Percentiles rank a stretch among this genome's conserved stretches.
phyloP scores from a whole-genome alignment of 768 basidiomycete species.

The Lentinula aciculospora region DNA sequence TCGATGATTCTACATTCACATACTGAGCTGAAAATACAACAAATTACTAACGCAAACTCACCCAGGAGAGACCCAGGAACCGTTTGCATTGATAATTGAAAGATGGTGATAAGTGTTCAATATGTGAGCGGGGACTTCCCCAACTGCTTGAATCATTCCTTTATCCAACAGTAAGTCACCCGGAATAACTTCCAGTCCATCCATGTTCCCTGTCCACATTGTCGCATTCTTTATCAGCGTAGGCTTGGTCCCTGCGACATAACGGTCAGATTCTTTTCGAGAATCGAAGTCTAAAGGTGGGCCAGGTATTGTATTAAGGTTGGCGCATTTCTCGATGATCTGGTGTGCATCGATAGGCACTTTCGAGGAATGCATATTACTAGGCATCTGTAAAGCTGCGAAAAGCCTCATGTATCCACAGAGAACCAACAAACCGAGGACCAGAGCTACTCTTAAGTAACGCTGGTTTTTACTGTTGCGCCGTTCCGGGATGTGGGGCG shows the following conservation, averaged over 20 bases:
- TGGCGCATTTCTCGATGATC: conserved; percentile 47
- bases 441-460: conserved; percentile 17
- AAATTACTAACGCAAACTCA: conserved; percentile 23
- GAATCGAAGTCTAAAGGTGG: conserved; percentile 36
- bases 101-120: conserved; percentile 13
- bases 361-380: background rate
- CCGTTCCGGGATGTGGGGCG: background rate
- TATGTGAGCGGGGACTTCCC: conserved; percentile 31
- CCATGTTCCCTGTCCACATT: conserved; percentile 51
- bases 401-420: conserved; percentile 1
- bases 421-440: background rate
- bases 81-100: conserved; percentile 43
- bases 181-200: conserved; percentile 49
- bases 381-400: background rate
- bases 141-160: conserved; percentile 50
- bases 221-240: conserved; percentile 70
- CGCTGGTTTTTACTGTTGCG: conserved; percentile 42
- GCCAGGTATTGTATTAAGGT: conserved; percentile 39
- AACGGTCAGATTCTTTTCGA: conserved; percentile 52
- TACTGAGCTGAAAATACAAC: background rate
- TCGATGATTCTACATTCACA: conserved; percentile 25
- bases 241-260: conserved; percentile 52
- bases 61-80: conserved; percentile 75
- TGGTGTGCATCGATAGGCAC: conserved; percentile 32
- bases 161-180: conserved; percentile 58